Percentiles rank a stretch among this genome's conserved stretches.
Conservation (phyloP, 2,329 filamentous ascomycete genomes). For the Juglanconis sp. region DNA sequence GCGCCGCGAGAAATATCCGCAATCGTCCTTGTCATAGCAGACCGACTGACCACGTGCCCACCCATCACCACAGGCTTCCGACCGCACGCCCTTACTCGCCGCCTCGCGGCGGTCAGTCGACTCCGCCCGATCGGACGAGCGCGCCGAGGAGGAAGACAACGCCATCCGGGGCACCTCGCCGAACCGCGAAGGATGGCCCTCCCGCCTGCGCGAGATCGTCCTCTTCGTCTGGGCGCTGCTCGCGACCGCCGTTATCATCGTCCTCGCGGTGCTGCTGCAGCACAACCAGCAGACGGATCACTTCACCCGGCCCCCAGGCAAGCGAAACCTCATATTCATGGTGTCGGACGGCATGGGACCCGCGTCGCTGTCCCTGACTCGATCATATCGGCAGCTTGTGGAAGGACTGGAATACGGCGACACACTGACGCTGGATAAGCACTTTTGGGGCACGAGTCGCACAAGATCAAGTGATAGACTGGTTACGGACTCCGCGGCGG, state of each 20-base stretch:
- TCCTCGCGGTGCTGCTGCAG: constrained; percentile 74
- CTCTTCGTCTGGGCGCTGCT: constrained; percentile 80
- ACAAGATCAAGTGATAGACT: constrained; percentile 81
- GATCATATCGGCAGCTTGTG: constrained; percentile 78
- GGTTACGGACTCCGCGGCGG: constrained; percentile 94
- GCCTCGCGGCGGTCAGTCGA: constrained; percentile 27
- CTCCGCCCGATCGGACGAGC: constrained; percentile 28
- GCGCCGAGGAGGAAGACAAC: constrained; percentile 30
- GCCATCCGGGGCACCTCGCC: constrained; percentile 26
- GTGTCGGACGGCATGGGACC: constrained; percentile 98
- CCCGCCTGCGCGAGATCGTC: constrained; percentile 64
- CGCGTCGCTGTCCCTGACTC: constrained; percentile 80
- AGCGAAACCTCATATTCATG: constrained; percentile 97
- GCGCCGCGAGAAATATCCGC: neutral
- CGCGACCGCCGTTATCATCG: constrained; percentile 73
- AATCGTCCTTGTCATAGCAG: neutral
- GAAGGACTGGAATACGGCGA: constrained; percentile 71
- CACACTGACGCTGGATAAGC: constrained; percentile 75
- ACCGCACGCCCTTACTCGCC: constrained; percentile 42
- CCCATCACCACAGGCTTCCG: constrained; percentile 31
- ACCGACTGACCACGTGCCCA: neutral
- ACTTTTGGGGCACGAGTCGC: constrained; percentile 85
- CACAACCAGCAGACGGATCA: constrained; percentile 58
- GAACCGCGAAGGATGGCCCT: constrained; percentile 17
- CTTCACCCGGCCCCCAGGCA: constrained; percentile 46